Evolutionary conservation across 2,329 filamentous ascomycete genomes (phyloP).

Genomic region (Pseudogymnoascus verrucosus): DNA sequence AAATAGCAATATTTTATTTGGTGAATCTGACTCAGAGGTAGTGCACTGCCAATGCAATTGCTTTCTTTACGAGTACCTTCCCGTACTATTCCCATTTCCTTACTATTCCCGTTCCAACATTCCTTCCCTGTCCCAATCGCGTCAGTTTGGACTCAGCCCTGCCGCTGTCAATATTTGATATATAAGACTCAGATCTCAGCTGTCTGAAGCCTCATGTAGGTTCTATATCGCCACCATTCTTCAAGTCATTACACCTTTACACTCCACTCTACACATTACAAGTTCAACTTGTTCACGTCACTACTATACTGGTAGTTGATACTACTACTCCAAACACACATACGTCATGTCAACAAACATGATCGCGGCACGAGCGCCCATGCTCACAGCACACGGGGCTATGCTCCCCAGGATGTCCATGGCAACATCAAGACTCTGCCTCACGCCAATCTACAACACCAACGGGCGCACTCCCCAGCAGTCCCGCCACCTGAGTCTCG

Average conservation of each 20-base stretch:
- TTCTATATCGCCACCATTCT: background rate
- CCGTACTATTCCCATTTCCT: background rate
- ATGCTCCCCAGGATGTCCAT: conserved; percentile 1
- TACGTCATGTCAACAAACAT: conserved; percentile 4
- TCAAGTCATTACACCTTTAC: background rate
- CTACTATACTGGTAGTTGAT: background rate
- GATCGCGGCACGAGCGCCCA: background rate
- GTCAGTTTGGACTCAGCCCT: background rate
- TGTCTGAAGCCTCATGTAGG: background rate
- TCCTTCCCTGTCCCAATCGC: background rate
- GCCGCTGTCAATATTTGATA: background rate
- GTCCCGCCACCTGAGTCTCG: conserved; percentile 3
- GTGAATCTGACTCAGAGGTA: background rate
- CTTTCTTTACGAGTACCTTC: background rate
- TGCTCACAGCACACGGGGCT: background rate
- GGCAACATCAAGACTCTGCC: background rate
- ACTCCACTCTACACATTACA: background rate
- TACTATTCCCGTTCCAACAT: background rate
- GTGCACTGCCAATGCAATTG: background rate
- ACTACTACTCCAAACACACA: background rate
- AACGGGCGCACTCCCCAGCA: background rate
- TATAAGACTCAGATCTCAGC: conserved; percentile 1
- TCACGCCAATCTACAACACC: background rate
- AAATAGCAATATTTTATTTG: background rate
- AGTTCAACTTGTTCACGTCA: background rate